These are phyloP conservation scores for Colletotrichum incanum DNA, from an alignment of 2,329 filamentous ascomycete genomes.

Conservation along the genomic window DNA sequence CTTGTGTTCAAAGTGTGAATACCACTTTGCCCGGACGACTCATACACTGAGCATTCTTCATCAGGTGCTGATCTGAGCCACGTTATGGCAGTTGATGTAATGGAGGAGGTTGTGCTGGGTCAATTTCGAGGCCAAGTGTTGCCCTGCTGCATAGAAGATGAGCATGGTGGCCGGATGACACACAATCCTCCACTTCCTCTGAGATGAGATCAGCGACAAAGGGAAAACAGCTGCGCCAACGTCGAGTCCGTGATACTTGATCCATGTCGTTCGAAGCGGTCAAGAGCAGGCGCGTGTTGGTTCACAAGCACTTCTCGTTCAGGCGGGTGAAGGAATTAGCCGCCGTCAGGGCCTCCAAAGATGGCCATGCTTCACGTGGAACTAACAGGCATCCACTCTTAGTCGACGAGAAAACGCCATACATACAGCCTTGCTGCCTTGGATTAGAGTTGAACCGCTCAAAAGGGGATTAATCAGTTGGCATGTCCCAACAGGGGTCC, in stretches of 20 bases:
- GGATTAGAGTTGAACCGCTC: neutral
- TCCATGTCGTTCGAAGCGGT: neutral
- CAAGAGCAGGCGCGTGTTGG: constrained; percentile 4
- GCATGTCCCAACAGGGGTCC: constrained; percentile 17
- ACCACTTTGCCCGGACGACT: neutral
- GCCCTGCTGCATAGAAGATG: neutral
- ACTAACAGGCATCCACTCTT: neutral
- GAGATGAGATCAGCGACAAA: neutral
- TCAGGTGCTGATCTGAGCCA: constrained; percentile 6
- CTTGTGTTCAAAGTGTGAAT: neutral
- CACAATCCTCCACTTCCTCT: neutral
- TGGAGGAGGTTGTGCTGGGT: neutral
- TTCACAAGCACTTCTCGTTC: neutral
- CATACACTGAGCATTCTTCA: too few relatives aligned
- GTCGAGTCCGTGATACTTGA: neutral
- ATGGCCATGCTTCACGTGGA: neutral
- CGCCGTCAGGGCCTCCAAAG: neutral
- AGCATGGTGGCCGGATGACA: neutral
- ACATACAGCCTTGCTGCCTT: constrained; percentile 32
- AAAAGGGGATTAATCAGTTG: constrained; percentile 13
- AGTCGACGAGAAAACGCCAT: neutral
- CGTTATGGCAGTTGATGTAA: neutral
- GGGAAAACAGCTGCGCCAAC: neutral
- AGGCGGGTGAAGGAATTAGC: neutral
- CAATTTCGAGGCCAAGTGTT: neutral